phyloP scores from a whole-genome alignment of 164 flowering plant species.

The Vitis cinerea region DNA sequence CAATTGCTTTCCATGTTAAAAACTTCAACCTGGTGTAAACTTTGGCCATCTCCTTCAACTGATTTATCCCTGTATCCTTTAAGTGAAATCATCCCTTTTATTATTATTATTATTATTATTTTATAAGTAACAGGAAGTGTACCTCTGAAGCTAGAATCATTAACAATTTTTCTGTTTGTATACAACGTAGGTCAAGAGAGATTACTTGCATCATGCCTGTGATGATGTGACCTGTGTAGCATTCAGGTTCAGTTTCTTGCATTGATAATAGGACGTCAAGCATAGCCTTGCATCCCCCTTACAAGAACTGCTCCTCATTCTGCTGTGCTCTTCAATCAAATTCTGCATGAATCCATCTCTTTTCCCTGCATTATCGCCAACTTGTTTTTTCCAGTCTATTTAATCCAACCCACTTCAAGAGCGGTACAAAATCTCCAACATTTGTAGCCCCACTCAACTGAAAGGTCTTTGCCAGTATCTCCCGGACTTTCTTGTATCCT shows the following conservation, averaged over 20 bases:
- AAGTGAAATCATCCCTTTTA: no score
- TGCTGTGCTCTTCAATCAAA: slow-evolving; percentile 25
- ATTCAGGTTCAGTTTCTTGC: slow-evolving; percentile 1
- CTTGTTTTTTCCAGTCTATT: slow-evolving; percentile 14
- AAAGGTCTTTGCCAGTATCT: slow-evolving; percentile 19
- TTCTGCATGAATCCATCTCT: slow-evolving; percentile 30
- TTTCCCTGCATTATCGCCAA: slow-evolving; percentile 16
- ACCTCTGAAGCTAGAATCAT: no score
- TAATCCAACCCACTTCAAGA: slow-evolving; percentile 23
- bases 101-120: no score
- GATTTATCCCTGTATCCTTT: no score
- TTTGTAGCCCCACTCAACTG: slow-evolving; percentile 10
- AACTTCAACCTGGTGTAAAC: no score
- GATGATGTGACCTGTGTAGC: slow-evolving; percentile 28
- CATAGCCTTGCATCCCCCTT: slow-evolving; percentile 1
- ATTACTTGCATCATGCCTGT: slow-evolving; percentile 4
- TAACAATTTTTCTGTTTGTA: no score
- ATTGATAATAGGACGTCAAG: slow-evolving; percentile 2
- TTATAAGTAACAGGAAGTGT: no score
- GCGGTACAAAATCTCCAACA: slow-evolving; percentile 32
- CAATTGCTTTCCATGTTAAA: no score
- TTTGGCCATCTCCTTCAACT: no score
- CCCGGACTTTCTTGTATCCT: slow-evolving; percentile 25
- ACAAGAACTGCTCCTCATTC: neutral
- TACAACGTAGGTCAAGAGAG: no score